Base-by-base conservation (phyloP, 768 basidiomycete species). In the Lentinus tigrinus region DNA sequence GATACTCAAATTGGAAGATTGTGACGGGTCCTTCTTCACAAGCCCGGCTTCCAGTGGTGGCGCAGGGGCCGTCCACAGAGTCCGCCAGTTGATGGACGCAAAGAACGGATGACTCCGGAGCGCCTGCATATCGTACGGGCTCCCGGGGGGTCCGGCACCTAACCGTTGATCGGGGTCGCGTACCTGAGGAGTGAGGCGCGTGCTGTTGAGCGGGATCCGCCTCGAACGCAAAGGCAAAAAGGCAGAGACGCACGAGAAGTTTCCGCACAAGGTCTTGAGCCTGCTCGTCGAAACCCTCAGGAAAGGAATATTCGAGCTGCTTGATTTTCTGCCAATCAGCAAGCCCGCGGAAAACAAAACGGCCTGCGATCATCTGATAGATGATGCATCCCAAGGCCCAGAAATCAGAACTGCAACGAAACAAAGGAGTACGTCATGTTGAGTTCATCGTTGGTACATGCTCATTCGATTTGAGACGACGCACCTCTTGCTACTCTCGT, bases 271-370 rank as follows among this genome's bases (percentile, higher is more conserved):
- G 78, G 71, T 93, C 91, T 63, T 84, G 83, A 4, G 93, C 94
- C 39, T 87, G 80, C 44, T 80, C 76, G 66, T 96, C 92, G 66
- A 97, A 95, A 1, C 84, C 88, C 9, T 88, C 86, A 0, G 96
- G 94, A 69, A 95, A 92, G 21, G 83, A 78, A 74, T 94, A 98
- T 44, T 96, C 89, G 47, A 91, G 77, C 44, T 85, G 81, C 73
- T 95, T 90, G 74, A 98, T 92, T 75, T 93, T 94, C 69, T 97
- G 89, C 83, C 94, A 95, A 58, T 98, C 93, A 0, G 95, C 94
- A 6, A 87, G 78, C 4, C 89, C 95, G 61, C 91, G 84, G 77
- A 99, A 99, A 2, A 95, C 91, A 63, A 95, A 95, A 40, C 84
- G 84, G 38, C 95, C 96, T 13, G 89, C 84, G 51, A 98, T 86